Conservation (phyloP, 441 rosid species). For the Corymbia calophylla region DNA sequence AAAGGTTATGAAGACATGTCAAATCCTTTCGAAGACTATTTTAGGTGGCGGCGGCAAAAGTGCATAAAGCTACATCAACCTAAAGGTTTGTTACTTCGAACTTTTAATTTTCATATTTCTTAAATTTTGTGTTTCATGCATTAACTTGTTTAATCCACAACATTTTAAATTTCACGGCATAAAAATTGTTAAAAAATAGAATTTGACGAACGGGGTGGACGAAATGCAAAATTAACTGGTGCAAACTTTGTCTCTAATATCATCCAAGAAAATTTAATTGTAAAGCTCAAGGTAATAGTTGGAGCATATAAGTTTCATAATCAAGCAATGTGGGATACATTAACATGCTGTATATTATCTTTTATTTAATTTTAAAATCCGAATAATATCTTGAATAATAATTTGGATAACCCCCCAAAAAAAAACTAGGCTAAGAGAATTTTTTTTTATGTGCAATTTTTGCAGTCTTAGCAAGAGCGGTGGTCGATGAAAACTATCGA, state of each 20-base stretch:
- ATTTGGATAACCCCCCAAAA: too few relatives aligned
- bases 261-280: not conserved
- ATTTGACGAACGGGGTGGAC: not conserved
- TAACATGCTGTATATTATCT: not conserved
- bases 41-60: too few relatives aligned
- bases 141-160: too few relatives aligned
- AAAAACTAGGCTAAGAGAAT: too few relatives aligned
- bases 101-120: not conserved
- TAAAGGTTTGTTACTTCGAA: not conserved
- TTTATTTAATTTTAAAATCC: not conserved
- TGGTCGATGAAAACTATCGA: not conserved
- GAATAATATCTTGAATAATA: not conserved
- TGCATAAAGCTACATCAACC: fast-evolving
- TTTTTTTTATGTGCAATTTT: not conserved
- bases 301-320: not conserved
- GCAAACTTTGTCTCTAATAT: not conserved
- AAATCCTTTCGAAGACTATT: too few relatives aligned
- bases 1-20: too few relatives aligned
- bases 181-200: too few relatives aligned
- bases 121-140: not conserved
- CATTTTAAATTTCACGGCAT: too few relatives aligned
- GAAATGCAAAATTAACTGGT: not conserved
- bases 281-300: not conserved
- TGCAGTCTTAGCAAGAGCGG: not conserved
- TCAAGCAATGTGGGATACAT: not conserved